A percentile compares a stretch with the other conserved stretches of the same genome.
Evolutionary conservation across 2,329 filamentous ascomycete genomes (phyloP).

Genomic region (Xylariales sp.): DNA sequence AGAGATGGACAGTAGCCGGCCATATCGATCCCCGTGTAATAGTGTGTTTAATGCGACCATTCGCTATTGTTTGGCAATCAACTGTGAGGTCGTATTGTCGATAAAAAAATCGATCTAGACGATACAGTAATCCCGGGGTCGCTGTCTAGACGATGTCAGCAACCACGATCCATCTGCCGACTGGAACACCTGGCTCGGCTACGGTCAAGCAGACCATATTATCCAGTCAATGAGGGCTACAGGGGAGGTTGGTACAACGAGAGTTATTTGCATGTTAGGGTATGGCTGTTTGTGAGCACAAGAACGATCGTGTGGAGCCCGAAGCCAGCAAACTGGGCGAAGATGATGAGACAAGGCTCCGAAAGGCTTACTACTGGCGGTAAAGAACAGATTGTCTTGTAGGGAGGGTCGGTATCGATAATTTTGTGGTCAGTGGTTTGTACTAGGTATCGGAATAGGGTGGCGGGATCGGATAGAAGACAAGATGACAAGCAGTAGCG

Average conservation of each 20-base stretch:
- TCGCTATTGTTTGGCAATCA: conserved; percentile 24
- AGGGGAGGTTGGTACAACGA: conserved; percentile 24
- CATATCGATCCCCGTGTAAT: conserved; percentile 49
- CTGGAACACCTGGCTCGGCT: neutral
- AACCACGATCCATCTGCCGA: conserved; percentile 6
- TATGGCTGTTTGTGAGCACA: conserved; percentile 36
- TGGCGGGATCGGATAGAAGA: conserved; percentile 17
- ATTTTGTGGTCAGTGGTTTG: conserved; percentile 18
- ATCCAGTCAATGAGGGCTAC: conserved; percentile 16
- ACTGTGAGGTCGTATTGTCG: conserved; percentile 9
- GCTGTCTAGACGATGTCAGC: conserved; percentile 26
- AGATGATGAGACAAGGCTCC: conserved; percentile 37
- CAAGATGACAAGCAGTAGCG: conserved; percentile 18
- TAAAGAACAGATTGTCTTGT: conserved; percentile 41
- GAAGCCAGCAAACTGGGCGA: conserved; percentile 22
- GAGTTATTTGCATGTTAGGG: conserved; percentile 24
- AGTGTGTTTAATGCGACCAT: conserved; percentile 28
- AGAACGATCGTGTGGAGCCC: conserved; percentile 42
- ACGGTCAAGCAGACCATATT: conserved; percentile 15
- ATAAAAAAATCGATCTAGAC: conserved; percentile 7
- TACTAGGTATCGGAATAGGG: conserved; percentile 32
- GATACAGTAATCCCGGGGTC: neutral
- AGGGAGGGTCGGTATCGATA: conserved; percentile 14
- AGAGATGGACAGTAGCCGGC: conserved; percentile 61
- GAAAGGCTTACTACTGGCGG: conserved; percentile 35